A percentile compares a stretch with the other conserved stretches of the same genome.
These are phyloP conservation scores for Chalara sp. DNA, from an alignment of 2,329 filamentous ascomycete genomes.

Conservation along the genomic window DNA sequence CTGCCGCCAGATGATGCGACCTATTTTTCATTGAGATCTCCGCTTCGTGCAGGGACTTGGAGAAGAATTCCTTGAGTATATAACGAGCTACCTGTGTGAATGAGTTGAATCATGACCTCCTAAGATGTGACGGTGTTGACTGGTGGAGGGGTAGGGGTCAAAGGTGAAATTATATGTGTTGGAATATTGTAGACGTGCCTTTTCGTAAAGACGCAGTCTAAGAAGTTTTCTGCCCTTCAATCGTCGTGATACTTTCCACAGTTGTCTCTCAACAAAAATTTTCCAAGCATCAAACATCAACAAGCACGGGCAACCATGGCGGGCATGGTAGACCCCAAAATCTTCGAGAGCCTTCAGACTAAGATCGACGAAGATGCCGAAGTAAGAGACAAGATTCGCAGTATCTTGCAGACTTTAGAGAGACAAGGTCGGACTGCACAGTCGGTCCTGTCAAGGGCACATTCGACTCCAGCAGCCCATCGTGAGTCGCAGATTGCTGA, in stretches of 20 bases:
- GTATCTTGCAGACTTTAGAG: conserved; percentile 76
- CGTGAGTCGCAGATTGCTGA: conserved; percentile 36
- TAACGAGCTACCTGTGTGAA: neutral
- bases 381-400: conserved; percentile 75
- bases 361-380: conserved; percentile 84
- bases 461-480: conserved; percentile 69
- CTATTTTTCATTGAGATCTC: conserved; percentile 47
- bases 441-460: conserved; percentile 79
- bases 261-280: too few relatives aligned
- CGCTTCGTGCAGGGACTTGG: conserved; percentile 47
- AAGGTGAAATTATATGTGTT: neutral
- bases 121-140: too few relatives aligned
- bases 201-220: neutral
- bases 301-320: conserved; percentile 4
- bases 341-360: conserved; percentile 81
- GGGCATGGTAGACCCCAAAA: conserved; percentile 51
- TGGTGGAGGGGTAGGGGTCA: too few relatives aligned
- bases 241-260: neutral
- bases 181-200: neutral
- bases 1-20: conserved; percentile 67
- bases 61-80: conserved; percentile 38
- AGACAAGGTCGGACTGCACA: conserved; percentile 76
- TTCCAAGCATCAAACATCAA: too few relatives aligned
- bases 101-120: too few relatives aligned
- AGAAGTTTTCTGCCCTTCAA: neutral